Evolutionary conservation across 73 alveolate species (phyloP).

Genomic region (Durusdinium trenchii): DNA sequence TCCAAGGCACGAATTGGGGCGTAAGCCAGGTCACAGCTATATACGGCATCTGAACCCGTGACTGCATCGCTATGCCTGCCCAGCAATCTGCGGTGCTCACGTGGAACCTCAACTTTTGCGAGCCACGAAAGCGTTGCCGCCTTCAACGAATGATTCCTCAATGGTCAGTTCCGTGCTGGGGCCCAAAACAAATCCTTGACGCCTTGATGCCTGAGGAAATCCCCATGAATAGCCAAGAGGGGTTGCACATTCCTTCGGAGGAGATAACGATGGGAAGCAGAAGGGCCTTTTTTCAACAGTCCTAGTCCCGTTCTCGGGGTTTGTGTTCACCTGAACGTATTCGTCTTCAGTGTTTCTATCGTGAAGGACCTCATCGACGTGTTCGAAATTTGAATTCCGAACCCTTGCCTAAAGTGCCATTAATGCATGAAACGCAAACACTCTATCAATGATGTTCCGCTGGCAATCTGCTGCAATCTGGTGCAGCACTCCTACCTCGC

Average conservation of each 20-base stretch:
- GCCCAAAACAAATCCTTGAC: no score
- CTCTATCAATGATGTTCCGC: not conserved
- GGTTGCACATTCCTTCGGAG: not conserved
- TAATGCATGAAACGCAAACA: not conserved
- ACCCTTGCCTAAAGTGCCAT: not conserved
- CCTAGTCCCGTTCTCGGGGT: not conserved
- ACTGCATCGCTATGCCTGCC: no score
- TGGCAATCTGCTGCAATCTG: not conserved
- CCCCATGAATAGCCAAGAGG: not conserved
- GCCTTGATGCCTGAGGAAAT: no score
- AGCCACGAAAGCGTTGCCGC: no score
- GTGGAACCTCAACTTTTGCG: no score
- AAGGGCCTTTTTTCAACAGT: not conserved
- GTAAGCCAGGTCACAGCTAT: no score
- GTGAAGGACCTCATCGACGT: not conserved
- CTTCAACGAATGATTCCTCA: no score
- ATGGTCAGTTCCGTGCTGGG: no score
- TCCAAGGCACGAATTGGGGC: no score
- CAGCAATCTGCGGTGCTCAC: no score
- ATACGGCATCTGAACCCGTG: no score
- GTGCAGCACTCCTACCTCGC: not conserved
- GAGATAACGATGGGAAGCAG: not conserved
- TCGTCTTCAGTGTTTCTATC: not conserved
- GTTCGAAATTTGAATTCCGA: not conserved
- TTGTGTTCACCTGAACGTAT: not conserved